Percentiles rank a stretch among this genome's conserved stretches.
Conservation (phyloP, 345 rosid genomes). For the Raphanus sativus region DNA sequence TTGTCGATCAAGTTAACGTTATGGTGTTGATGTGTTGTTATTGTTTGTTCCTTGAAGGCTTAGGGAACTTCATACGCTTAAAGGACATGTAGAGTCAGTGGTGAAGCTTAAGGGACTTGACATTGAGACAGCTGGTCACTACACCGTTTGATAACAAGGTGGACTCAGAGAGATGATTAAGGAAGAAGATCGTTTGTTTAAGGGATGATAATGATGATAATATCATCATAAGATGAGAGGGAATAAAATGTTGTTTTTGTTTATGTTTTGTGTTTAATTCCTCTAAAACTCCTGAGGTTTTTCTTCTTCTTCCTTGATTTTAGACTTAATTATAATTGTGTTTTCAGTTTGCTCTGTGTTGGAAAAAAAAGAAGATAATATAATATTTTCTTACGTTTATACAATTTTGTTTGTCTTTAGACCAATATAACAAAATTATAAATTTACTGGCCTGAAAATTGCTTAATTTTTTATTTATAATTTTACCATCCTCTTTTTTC, state of each 20-base stretch:
- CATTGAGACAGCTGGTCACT: constrained; percentile 79
- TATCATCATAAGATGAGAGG: constrained; percentile 6
- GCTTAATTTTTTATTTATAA: not conserved
- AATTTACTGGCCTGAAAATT: not conserved
- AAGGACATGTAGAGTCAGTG: constrained; percentile 86
- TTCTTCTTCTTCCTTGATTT: constrained; percentile 2
- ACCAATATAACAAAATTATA: not conserved
- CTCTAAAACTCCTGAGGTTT: constrained; percentile 18
- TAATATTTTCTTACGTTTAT: not conserved
- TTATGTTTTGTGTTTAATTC: constrained; percentile 12
- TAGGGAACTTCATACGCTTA: constrained; percentile 77
- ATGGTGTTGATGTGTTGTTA: constrained; percentile 1
- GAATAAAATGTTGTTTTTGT: not conserved
- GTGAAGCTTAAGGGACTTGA: constrained; percentile 85
- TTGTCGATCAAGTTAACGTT: constrained; percentile 9
- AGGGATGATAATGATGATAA: constrained; percentile 4
- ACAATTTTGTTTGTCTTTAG: not conserved
- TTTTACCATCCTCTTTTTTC: not conserved
- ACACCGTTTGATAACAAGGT: constrained; percentile 52
- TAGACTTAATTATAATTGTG: constrained; percentile 9
- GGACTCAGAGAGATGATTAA: not conserved
- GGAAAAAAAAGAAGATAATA: not conserved
- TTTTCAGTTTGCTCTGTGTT: constrained; percentile 5
- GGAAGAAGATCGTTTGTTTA: constrained; percentile 16
- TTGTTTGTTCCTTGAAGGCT: constrained; percentile 46